Conservation (phyloP, 768 basidiomycete genomes). For the Heimioporus sp. region DNA sequence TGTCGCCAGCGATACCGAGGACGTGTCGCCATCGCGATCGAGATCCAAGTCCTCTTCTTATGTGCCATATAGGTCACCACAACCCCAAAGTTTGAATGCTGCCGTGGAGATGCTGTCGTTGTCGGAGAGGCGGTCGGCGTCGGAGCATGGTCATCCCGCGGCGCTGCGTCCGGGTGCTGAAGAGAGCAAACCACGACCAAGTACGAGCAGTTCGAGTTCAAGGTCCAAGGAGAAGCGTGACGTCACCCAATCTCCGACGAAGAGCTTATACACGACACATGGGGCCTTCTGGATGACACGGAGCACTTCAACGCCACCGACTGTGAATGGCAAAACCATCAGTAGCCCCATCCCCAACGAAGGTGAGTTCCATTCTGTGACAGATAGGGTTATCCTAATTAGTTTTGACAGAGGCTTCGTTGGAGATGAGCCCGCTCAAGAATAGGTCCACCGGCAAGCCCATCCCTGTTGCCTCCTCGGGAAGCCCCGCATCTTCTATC, state of each 20-base stretch:
- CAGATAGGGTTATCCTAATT: not conserved
- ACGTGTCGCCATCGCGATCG: conserved; percentile 44
- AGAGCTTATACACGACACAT: conserved; percentile 40
- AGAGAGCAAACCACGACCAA: conserved; percentile 31
- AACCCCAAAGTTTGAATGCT: conserved; percentile 70
- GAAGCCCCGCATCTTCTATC: conserved; percentile 19
- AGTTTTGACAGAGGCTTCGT: conserved; percentile 50
- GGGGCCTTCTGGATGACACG: conserved; percentile 34
- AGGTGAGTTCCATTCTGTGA: conserved; percentile 40
- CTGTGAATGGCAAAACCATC: conserved; percentile 62
- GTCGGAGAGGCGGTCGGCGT: conserved; percentile 28
- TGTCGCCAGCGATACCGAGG: conserved; percentile 27
- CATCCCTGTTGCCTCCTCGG: conserved; percentile 50
- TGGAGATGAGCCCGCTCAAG: conserved; percentile 75
- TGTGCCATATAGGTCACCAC: conserved; percentile 51
- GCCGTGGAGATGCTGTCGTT: conserved; percentile 61
- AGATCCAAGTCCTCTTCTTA: conserved; percentile 55
- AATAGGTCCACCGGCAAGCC: conserved; percentile 59
- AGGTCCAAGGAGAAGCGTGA: conserved; percentile 32
- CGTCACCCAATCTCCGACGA: conserved; percentile 42
- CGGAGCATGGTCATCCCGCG: conserved; percentile 26
- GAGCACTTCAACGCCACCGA: conserved; percentile 38
- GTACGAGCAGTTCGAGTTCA: conserved; percentile 28
- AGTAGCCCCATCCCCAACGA: conserved; percentile 68
- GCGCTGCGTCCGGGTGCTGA: conserved; percentile 12